Evolutionary conservation across 371 early-diverging fungal genomes (phyloP), one percentile per base, ranked within the genome.

Genomic region (Mortierella sp.): DNA sequence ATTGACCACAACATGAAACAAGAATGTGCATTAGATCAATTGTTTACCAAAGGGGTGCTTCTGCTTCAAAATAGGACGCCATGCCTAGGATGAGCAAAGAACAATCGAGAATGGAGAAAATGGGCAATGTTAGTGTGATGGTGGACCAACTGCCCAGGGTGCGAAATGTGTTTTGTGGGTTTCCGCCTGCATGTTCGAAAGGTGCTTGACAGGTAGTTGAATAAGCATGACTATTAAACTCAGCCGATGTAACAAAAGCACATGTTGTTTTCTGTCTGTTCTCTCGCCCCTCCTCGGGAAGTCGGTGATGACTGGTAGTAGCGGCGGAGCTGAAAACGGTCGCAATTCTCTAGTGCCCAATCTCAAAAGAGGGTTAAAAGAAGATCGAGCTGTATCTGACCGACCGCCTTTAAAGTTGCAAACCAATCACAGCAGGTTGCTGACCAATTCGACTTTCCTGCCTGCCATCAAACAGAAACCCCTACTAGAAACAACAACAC

Each of bases 21-120:
- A 60, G 16, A 60, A 31, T 16, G 14, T 31, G 63, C 28, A 31
- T 26, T 10, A 63, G 1, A 26, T 34, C 19, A 2, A 21, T 10
- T 54, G 50, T 77, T 79, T 81, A 84, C 85, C 81, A 9, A 55
- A 50, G n/a, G 85, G 85, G 31, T 84, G 85, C n/a, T 81, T 79
- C 42, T 79, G 81, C 75, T 84, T 84, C 65, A 84, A 31, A 1
- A 84, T 81, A 8, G 85, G 85, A 14, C 81, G 70, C 81, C 85
- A 81, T 54, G 79, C 79, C 85, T 84, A 76, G 71, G 44, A n/a
- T 42, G 24, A 73, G 34, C 31, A 73, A 34, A 31, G 28, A 26
- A 26, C 21, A 31, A 1, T 2, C 8, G 4, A n/a, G 38, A 21
- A 28, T 26, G 9, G 45, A 16, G 7, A 10, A 71, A 10, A 71